A percentile compares a stretch with the other conserved stretches of the same genome.
phyloP scores from a whole-genome alignment of 139 green algal genomes.

The Chlamydomonas sp. region DNA sequence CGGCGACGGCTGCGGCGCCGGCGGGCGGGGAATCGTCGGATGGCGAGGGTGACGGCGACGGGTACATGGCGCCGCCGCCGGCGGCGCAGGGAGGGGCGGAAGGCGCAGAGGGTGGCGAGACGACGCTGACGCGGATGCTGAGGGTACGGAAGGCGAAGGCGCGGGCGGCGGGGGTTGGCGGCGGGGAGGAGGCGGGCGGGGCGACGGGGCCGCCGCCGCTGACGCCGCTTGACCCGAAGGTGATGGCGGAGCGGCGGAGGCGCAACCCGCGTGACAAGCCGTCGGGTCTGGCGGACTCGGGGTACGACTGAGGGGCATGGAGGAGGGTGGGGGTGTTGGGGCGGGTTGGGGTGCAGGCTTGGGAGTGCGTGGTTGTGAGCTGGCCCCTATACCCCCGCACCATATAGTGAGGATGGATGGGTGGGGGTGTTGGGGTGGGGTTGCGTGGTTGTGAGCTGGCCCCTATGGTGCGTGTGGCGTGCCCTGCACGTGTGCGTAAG shows the following conservation, averaged over 20 bases:
- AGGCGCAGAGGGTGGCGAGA: not conserved
- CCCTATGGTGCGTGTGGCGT: too few species aligned
- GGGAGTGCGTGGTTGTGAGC: too few species aligned
- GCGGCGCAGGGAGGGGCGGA: not conserved
- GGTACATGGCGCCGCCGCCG: not conserved
- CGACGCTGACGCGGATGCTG: not conserved
- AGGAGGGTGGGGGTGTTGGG: too few species aligned
- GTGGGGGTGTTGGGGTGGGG: too few species aligned
- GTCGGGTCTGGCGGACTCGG: not conserved
- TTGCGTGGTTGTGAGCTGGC: too few species aligned
- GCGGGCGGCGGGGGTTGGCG: not conserved
- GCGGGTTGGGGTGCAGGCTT: too few species aligned
- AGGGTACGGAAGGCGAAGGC: not conserved
- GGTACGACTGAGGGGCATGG: not conserved
- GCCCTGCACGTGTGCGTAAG: too few species aligned
- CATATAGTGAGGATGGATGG: too few species aligned
- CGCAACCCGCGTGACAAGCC: conserved; percentile 26
- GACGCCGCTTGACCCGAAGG: conserved; percentile 12
- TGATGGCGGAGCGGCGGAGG: conserved; percentile 14
- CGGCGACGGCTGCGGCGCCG: not conserved
- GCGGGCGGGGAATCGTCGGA: not conserved
- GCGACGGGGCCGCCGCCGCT: not conserved
- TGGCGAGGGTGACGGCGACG: too few species aligned
- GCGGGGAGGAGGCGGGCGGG: not conserved
- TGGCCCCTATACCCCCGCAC: too few species aligned